Base-by-base conservation (phyloP, 2,329 filamentous ascomycete species). In the Pyrenochaeta sp. region DNA sequence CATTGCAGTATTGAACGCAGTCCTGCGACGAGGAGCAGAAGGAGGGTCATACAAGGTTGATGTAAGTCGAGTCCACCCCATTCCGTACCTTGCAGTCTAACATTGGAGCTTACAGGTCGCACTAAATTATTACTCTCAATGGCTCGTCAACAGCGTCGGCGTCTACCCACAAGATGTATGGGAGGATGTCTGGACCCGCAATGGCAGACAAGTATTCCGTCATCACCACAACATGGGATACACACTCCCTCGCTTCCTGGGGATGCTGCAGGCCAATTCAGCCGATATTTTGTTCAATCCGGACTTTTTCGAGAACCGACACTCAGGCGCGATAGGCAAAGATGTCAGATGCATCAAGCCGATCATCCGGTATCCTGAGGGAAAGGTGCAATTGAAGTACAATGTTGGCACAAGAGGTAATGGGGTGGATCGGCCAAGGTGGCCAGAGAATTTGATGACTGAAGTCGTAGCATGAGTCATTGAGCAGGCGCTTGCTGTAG, bases 401-500 rank as follows among this genome's bases (percentile, higher is more conserved):
- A 80, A 83, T 57, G 74, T 86, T 19, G 81, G 83, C 1, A 83
- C 82, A 3, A 75, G 83, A 63, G 76, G 76, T 7, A 86, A 86
- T 68, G 83, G 83, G 1, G 72, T 81, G 2, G 83, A 86, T 67
- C 59, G 77, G 62, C 69, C 83, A 4, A 68, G 64, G 39, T 86
- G 83, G 82, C 84, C 83, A 7, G 66, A 77, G 10, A 74, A 84
- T 70, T 62, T 82, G 62, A 75, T 67, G 51, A 73, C 73, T 8
- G 78, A 82, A 54, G 56, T 80, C 34, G 74, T 81, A 9, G 56
- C 36, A 22, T 73, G 54, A 55, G 37, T 44, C 37, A 45, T 19
- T 50, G 19, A 42, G 47, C 28, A 28, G 25, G 15, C 19, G 19
- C 19, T 19, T 19, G 19, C 43, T 28, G 5, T 45, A 10, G 24